Percentiles rank a stretch among this genome's conserved stretches.
phyloP scores from a whole-genome alignment of 1,284 basidiomycete species.

The Boletus holoroseus region DNA sequence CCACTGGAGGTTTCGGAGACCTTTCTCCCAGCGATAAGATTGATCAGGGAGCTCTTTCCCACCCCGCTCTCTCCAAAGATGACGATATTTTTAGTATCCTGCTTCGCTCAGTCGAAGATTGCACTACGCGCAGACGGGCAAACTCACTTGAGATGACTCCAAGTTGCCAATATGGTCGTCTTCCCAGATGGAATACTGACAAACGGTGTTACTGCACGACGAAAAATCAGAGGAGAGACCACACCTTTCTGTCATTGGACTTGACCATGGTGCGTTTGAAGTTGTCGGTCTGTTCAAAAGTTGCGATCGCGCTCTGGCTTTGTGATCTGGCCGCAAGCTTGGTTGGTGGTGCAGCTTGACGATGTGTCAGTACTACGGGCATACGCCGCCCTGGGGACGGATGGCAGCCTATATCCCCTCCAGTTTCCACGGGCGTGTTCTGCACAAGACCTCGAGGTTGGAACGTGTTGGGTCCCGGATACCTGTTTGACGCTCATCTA shows the following conservation, averaged over 20 bases:
- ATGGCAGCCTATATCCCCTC: constrained; percentile 18
- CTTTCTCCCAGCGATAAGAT: constrained; percentile 18
- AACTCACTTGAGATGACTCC: constrained; percentile 12
- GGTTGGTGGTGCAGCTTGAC: neutral
- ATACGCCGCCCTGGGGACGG: neutral
- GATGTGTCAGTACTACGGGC: constrained; percentile 4
- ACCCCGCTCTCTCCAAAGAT: constrained; percentile 29
- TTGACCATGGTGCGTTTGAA: constrained; percentile 3
- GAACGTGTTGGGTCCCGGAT: constrained; percentile 6
- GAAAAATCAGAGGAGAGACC: neutral
- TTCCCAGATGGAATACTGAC: constrained; percentile 11
- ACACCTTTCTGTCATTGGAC: constrained; percentile 14
- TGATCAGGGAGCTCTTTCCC: constrained; percentile 29
- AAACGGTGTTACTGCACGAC: constrained; percentile 9
- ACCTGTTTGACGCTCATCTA: constrained; percentile 13
- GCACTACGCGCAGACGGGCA: neutral
- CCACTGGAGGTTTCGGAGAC: constrained; percentile 23
- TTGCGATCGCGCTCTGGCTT: constrained; percentile 1
- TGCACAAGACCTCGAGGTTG: constrained; percentile 13
- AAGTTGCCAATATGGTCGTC: neutral
- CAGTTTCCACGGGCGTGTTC: neutral
- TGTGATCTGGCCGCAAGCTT: neutral
- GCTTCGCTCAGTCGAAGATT: neutral
- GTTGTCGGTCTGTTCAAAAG: neutral
- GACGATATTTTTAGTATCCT: constrained; percentile 25